phyloP scores from a whole-genome alignment of 805 yeast species.

The Barnettozyma siamensis region DNA sequence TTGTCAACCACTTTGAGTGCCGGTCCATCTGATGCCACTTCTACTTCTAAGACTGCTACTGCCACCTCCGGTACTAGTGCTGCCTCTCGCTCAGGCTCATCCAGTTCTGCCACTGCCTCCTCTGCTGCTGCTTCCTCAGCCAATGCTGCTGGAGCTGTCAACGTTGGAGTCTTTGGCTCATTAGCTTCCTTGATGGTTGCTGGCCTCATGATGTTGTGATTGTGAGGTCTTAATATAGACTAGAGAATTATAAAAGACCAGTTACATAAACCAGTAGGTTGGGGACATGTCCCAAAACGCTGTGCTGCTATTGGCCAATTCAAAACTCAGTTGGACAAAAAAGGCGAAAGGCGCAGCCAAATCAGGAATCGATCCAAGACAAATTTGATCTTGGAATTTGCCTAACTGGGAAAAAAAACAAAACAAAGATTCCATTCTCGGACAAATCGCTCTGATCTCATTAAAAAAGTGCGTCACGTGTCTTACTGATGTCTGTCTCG shows the following conservation, averaged over 20 bases:
- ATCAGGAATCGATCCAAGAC: too few relatives aligned
- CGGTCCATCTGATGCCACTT: slow-evolving; percentile 3
- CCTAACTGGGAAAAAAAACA: too few relatives aligned
- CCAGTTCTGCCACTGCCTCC: slow-evolving; percentile 11
- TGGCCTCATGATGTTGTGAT: slow-evolving; percentile 21
- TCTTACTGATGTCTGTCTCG: too few relatives aligned
- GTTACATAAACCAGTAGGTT: too few relatives aligned
- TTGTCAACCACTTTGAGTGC: slow-evolving; percentile 31
- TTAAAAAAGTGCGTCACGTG: too few relatives aligned
- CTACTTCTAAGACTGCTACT: slow-evolving; percentile 13
- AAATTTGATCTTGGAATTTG: too few relatives aligned
- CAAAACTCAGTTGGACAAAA: too few relatives aligned
- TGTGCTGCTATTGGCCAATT: too few relatives aligned
- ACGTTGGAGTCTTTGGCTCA: slow-evolving; percentile 28
- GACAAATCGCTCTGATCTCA: too few relatives aligned
- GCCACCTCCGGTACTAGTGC: slow-evolving; percentile 6
- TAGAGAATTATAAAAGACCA: background rate
- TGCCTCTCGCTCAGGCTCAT: slow-evolving; percentile 3
- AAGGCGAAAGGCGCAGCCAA: too few relatives aligned
- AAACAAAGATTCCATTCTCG: too few relatives aligned
- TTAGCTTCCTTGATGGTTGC: slow-evolving; percentile 30
- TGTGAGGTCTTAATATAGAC: background rate
- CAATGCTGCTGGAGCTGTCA: slow-evolving; percentile 19
- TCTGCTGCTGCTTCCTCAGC: slow-evolving; percentile 15
- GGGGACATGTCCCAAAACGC: too few relatives aligned